Conservation (phyloP, 805 yeast genomes). For the Cyberlindnera mississippiensis region DNA sequence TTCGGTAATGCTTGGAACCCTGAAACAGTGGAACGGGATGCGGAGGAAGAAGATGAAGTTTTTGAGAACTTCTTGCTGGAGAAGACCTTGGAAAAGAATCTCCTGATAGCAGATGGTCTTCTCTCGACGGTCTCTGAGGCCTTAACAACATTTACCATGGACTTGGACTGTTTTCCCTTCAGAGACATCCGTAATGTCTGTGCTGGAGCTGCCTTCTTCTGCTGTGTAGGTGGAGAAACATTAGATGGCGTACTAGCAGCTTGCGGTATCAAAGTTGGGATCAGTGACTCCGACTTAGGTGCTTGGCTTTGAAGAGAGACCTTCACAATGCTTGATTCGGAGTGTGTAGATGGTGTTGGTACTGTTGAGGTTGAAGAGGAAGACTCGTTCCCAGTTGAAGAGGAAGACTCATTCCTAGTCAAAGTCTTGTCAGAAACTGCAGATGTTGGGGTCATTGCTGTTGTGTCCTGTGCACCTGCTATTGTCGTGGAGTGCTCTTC, state of each 20-base stretch:
- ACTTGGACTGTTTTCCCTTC: neutral
- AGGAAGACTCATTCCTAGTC: too few species aligned
- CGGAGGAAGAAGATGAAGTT: neutral
- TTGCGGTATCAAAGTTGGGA: neutral
- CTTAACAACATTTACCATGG: neutral
- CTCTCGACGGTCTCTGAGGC: conserved; percentile 8
- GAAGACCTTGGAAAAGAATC: conserved; percentile 20
- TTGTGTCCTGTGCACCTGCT: neutral
- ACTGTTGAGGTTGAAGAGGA: too few species aligned
- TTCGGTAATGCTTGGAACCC: neutral
- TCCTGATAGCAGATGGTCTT: conserved; percentile 22
- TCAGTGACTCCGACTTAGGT: neutral
- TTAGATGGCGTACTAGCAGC: too few species aligned
- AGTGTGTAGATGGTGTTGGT: too few species aligned
- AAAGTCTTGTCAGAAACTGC: too few species aligned
- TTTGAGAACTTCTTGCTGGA: conserved; percentile 9
- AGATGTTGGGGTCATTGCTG: neutral
- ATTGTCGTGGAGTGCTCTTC: conserved; percentile 16
- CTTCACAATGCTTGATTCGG: too few species aligned
- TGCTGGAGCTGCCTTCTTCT: too few species aligned
- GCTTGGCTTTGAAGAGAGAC: too few species aligned
- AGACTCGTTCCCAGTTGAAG: too few species aligned
- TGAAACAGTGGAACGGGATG: too few species aligned
- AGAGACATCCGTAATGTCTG: neutral
- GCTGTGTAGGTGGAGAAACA: too few species aligned